Percentiles rank a stretch among this genome's conserved stretches.
These are phyloP conservation scores for Kurtzmaniella cleridarum DNA, from an alignment of 805 yeast genomes.

Conservation along the genomic window DNA sequence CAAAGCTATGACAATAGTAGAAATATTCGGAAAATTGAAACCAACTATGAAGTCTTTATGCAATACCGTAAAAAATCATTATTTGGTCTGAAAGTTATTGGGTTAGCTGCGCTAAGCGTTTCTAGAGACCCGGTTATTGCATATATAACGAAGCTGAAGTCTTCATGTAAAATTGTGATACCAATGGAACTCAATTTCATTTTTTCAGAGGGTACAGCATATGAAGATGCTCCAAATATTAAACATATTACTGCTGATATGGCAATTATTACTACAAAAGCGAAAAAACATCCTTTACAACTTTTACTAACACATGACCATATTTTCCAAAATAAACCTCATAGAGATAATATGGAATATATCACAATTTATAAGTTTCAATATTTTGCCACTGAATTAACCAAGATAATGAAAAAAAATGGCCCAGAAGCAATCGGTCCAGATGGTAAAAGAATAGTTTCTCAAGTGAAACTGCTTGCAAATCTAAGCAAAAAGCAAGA, in stretches of 20 bases:
- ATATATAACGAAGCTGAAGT: constrained; percentile 20
- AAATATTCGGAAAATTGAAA: too few relatives aligned
- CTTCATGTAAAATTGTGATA: constrained; percentile 16
- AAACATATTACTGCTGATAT: constrained; percentile 25
- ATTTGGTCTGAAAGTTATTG: constrained; percentile 27
- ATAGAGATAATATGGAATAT: constrained; percentile 25
- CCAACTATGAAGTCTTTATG: constrained; percentile 22
- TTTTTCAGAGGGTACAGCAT: constrained; percentile 13
- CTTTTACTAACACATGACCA: constrained; percentile 30
- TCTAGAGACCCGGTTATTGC: constrained; percentile 17
- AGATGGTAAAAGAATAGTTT: constrained; percentile 20
- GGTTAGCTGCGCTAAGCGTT: constrained; percentile 27
- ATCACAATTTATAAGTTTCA: constrained; percentile 29
- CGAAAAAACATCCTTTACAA: constrained; percentile 29
- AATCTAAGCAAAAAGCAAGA: constrained; percentile 24
- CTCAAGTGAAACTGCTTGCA: constrained; percentile 28
- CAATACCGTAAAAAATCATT: constrained; percentile 25
- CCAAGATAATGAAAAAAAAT: constrained; percentile 16
- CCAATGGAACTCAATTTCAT: constrained; percentile 27
- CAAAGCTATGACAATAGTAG: too few relatives aligned
- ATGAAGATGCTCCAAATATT: constrained; percentile 18
- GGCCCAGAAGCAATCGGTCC: constrained; percentile 20
- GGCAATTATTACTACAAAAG: constrained; percentile 24
- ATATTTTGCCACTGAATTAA: constrained; percentile 23
- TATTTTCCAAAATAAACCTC: constrained; percentile 25